Evolutionary conservation across 345 rosid species (phyloP), one percentile per base, ranked within the genome.

Genomic region (Euphorbia tirucalli): DNA sequence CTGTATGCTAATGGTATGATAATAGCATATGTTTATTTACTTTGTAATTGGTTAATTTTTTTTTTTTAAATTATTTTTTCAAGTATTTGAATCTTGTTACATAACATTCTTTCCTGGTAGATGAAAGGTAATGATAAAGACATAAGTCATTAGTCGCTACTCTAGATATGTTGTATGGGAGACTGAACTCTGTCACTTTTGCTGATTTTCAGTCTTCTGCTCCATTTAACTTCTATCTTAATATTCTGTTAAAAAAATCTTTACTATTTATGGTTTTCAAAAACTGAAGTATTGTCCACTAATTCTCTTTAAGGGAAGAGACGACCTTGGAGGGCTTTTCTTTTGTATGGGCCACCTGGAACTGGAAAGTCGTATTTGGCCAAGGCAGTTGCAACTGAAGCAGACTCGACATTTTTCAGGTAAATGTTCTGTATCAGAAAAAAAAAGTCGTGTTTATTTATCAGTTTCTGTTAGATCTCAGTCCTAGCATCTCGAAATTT

Each of bases 321-420:
- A 60, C 84, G 81, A 50, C 98, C 98, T 0, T 93, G 98, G 98
- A 83, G 93, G 75, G 98, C 98, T 54, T 93, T 93, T 69, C 83
- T 91, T 39, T 82, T 93, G 71, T 93, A 91, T 75, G 98, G 98
- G 7, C 98, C 98, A 18, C 98, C 98, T 56, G 98, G 98, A 69
- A 93, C 98, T 1, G 98, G 98, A 57, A 93, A 93, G 80, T 93
- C 98, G 14, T 93, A 93, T 71, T 79, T 93, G 73, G 98, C 98
- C 5, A 93, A 93, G 82, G 98, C 98, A 71, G 98, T 93, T 79
- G 98, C 97, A 39, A 89, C 98, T 24, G 97, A 93, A 83, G 97
- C 97, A 32, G 98, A 93, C 66, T 93, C 97, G 21, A 91, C 97
- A 18, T 91, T 93, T 79, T 93, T 89, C 82, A 93, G 98, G 97